Conservation (phyloP, 768 basidiomycete genomes). For the Kwoniella heveanensis region DNA sequence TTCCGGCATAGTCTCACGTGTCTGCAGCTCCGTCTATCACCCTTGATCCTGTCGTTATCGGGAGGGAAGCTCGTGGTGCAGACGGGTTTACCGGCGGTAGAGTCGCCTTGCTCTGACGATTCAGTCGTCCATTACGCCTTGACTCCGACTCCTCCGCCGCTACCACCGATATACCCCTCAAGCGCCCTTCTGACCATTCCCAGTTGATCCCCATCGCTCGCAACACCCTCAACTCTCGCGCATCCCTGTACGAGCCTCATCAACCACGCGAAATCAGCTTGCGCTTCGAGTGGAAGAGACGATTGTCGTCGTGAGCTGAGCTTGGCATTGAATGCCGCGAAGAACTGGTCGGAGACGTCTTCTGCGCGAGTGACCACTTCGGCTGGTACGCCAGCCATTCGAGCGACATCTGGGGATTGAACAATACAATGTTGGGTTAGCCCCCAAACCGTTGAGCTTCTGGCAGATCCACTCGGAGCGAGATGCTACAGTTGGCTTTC, state of each 20-base stretch:
- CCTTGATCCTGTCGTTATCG: no score
- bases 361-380: conserved; percentile 84
- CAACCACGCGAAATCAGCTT: conserved; percentile 88
- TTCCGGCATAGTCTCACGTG: no score
- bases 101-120: no score
- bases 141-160: background rate
- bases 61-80: no score
- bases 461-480: no score
- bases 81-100: no score
- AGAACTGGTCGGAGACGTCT: conserved; percentile 80
- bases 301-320: conserved; percentile 61
- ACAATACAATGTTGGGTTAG: no score
- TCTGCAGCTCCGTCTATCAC: no score
- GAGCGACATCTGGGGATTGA: conserved; percentile 69
- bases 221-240: background rate
- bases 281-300: conserved; percentile 74
- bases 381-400: conserved; percentile 84
- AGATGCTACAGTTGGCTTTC: no score
- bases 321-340: conserved; percentile 77
- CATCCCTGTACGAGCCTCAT: conserved; percentile 44
- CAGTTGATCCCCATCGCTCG: background rate
- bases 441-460: no score
- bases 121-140: background rate
- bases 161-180: background rate
- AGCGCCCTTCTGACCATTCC: background rate